Conservation (phyloP, 2,329 filamentous ascomycete species). For the Microdochium paspali region DNA sequence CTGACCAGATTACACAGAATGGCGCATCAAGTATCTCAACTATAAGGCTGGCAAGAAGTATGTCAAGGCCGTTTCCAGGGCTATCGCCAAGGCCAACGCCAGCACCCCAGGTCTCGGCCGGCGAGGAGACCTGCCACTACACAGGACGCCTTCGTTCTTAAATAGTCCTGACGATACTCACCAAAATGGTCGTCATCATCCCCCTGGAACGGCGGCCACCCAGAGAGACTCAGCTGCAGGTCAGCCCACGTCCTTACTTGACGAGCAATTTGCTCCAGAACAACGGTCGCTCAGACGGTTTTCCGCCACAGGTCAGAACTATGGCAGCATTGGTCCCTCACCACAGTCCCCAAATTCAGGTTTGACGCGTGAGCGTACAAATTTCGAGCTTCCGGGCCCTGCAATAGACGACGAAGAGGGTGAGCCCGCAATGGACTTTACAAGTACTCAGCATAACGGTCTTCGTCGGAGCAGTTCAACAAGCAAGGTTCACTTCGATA, state of each 20-base stretch:
- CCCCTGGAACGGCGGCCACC: not conserved
- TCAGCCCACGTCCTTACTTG: not conserved
- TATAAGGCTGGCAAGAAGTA: slow-evolving; percentile 96
- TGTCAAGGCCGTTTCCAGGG: slow-evolving; percentile 71
- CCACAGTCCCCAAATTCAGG: slow-evolving; percentile 21
- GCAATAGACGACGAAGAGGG: slow-evolving; percentile 32
- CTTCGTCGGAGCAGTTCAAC: slow-evolving; percentile 1
- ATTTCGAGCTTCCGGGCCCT: slow-evolving; percentile 44
- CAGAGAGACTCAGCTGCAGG: not conserved
- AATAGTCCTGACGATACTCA: slow-evolving; percentile 14
- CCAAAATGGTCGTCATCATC: slow-evolving; percentile 6
- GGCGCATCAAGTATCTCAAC: slow-evolving; percentile 87
- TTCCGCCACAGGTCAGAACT: slow-evolving; percentile 1
- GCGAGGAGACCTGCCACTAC: slow-evolving; percentile 20
- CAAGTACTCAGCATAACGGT: slow-evolving; percentile 10
- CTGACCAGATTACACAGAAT: slow-evolving; percentile 44
- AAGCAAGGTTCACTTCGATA: slow-evolving; percentile 18
- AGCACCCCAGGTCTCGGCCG: slow-evolving; percentile 31
- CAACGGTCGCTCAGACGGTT: not conserved
- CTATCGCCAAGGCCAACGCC: slow-evolving; percentile 52
- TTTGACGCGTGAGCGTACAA: not conserved
- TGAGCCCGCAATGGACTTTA: not conserved
- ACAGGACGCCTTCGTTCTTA: slow-evolving; percentile 20
- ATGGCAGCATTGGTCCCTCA: slow-evolving; percentile 37
- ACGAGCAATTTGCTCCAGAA: not conserved